Evolutionary conservation across 176 grass and related monocot genomes (phyloP).

Genomic region (Oryza meyeriana): DNA sequence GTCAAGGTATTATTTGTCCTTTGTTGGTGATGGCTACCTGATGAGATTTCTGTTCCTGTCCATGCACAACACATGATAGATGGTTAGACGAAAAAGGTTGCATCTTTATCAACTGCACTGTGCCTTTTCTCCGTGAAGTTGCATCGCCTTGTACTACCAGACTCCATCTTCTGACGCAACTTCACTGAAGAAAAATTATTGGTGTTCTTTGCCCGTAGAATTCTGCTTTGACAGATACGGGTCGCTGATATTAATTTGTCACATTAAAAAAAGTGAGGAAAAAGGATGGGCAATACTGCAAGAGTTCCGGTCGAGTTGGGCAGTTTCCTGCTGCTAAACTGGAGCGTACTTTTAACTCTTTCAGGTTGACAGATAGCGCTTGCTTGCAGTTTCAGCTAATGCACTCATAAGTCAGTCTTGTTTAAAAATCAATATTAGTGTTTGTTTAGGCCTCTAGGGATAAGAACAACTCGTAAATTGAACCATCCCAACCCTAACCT

Average conservation of each 20-base stretch:
- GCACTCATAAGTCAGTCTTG: background rate
- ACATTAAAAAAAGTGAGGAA: background rate
- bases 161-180: slow-evolving; percentile 26
- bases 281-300: slow-evolving; percentile 16
- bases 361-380: background rate
- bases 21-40: slow-evolving; percentile 17
- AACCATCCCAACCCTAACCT: background rate
- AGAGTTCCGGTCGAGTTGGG: background rate
- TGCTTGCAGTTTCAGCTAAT: slow-evolving; percentile 16
- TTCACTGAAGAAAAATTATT: background rate
- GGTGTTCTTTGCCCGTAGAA: background rate
- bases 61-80: slow-evolving; percentile 33
- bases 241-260: background rate
- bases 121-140: slow-evolving; percentile 7
- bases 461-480: background rate
- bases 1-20: slow-evolving; percentile 4
- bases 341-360: slow-evolving; percentile 20
- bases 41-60: slow-evolving; percentile 23
- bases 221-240: background rate
- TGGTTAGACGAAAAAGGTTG: slow-evolving; percentile 14
- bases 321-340: background rate
- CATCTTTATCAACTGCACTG: slow-evolving; percentile 25
- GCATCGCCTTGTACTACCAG: slow-evolving; percentile 17
- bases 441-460: background rate
- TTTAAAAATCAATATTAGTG: background rate